Evolutionary conservation across 2,329 filamentous ascomycete genomes (phyloP).

Genomic region (Aureobasidium sp.): DNA sequence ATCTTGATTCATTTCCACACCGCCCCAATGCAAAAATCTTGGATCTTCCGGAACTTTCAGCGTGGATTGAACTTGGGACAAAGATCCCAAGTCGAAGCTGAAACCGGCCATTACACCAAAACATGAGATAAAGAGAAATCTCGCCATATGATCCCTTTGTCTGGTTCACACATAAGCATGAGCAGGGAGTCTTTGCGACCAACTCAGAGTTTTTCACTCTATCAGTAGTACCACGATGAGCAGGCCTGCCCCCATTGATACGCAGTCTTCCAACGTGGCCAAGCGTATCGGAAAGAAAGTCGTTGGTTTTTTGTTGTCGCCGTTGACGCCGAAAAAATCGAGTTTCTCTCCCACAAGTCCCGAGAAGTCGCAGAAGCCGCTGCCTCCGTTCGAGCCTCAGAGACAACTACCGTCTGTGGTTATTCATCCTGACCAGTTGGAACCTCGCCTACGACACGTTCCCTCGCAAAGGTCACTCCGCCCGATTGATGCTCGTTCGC

Average conservation of each 20-base stretch:
- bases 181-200: too few species aligned
- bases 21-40: too few species aligned
- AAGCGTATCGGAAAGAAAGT: not conserved
- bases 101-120: too few species aligned
- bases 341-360: not conserved
- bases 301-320: not conserved
- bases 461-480: not conserved
- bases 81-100: too few species aligned
- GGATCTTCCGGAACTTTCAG: too few species aligned
- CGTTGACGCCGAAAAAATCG: not conserved
- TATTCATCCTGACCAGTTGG: not conserved
- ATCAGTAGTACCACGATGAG: not conserved
- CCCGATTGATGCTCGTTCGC: not conserved
- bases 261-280: not conserved
- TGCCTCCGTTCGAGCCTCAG: not conserved
- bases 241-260: constrained; percentile 1
- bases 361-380: not conserved
- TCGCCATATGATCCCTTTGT: not conserved
- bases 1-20: too few species aligned
- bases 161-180: too few species aligned
- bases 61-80: too few species aligned
- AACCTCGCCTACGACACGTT: not conserved
- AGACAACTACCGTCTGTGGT: not conserved
- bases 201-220: too few species aligned
- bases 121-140: too few species aligned